phyloP scores from a whole-genome alignment of 2,329 filamentous ascomycete genomes.

The Calonectria honghensis region DNA sequence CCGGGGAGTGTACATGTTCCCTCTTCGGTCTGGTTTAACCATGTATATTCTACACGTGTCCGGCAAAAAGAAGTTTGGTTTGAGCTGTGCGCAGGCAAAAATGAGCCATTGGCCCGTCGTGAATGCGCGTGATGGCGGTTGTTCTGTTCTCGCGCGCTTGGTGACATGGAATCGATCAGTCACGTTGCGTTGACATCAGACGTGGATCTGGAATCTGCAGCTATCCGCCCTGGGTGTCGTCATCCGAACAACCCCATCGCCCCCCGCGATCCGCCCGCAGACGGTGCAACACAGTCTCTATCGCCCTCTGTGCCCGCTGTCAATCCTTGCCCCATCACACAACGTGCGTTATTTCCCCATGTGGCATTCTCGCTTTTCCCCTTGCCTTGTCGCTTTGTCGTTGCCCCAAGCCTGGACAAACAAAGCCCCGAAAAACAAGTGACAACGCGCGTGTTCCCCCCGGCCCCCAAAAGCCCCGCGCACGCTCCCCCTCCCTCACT shows the following conservation, averaged over 20 bases:
- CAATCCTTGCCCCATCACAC: constrained; percentile 8
- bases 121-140: not conserved
- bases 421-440: not conserved
- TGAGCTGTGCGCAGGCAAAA: constrained; percentile 8
- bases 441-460: not conserved
- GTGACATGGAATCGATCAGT: not conserved
- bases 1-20: constrained; percentile 46
- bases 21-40: constrained; percentile 32
- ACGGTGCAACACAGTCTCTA: constrained; percentile 16
- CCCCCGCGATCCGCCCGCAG: constrained; percentile 15
- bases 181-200: not conserved
- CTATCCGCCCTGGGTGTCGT: constrained; percentile 22
- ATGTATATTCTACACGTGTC: constrained; percentile 46
- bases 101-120: not conserved
- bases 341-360: constrained; percentile 7
- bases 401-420: not conserved
- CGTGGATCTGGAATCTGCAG: constrained; percentile 25
- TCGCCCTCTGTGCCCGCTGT: not conserved
- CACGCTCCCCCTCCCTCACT: not conserved
- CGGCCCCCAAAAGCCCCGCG: not conserved
- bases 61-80: constrained; percentile 27
- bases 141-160: not conserved
- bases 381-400: not conserved
- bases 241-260: constrained; percentile 15
- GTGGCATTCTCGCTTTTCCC: not conserved